Evolutionary conservation across 2,329 filamentous ascomycete genomes (phyloP).

Genomic region (Delphinella strobiligena): DNA sequence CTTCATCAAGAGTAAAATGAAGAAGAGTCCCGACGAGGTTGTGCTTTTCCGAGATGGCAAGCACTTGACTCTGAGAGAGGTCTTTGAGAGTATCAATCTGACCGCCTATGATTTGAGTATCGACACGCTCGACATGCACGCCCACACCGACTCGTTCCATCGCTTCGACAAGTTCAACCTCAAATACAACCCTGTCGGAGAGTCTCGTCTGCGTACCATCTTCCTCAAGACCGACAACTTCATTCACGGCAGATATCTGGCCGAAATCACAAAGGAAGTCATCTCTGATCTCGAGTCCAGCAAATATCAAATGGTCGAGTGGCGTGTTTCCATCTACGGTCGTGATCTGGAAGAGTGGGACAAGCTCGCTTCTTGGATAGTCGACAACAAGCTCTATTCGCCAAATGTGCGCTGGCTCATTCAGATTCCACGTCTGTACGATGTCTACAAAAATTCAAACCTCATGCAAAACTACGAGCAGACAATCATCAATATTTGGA

Average conservation of each 20-base stretch:
- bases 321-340: conserved; percentile 96
- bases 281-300: conserved; percentile 94
- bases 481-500: conserved; percentile 81
- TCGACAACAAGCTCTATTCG: conserved; percentile 96
- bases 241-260: conserved; percentile 88
- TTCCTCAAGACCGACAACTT: conserved; percentile 98
- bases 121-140: conserved; percentile 98
- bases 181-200: conserved; percentile 95
- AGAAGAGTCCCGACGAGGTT: conserved; percentile 89
- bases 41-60: conserved; percentile 88
- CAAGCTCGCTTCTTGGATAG: conserved; percentile 90
- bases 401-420: conserved; percentile 97
- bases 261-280: conserved; percentile 96
- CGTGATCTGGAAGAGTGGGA: conserved; percentile 92
- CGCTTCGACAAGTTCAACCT: conserved; percentile 99
- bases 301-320: conserved; percentile 99
- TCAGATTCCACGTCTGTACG: conserved; percentile 86
- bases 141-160: conserved; percentile 95
- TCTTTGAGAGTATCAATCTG: conserved; percentile 94
- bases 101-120: conserved; percentile 97
- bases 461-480: conserved; percentile 85
- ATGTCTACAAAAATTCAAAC: conserved; percentile 83
- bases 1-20: conserved; percentile 99
- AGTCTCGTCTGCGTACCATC: conserved; percentile 91
- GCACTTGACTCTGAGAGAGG: conserved; percentile 78